Evolutionary conservation across 2,329 filamentous ascomycete species (phyloP).

Genomic region (Elsinoe perseae): DNA sequence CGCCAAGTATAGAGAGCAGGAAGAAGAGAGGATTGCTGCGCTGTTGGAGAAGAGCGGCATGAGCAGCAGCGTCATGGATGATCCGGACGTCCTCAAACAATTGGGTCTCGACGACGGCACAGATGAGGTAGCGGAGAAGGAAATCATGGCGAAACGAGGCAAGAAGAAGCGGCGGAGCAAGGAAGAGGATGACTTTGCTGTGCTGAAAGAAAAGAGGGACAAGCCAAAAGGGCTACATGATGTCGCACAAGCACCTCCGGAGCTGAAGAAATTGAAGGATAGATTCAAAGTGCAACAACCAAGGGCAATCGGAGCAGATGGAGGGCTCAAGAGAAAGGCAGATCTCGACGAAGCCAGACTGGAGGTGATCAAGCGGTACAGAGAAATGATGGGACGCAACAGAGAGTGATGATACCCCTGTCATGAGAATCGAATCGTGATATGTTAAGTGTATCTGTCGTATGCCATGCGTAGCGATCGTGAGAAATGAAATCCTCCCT

Average conservation of each 20-base stretch:
- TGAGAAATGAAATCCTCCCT: background rate
- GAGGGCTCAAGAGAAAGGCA: conserved; percentile 62
- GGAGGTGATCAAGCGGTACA: conserved; percentile 66
- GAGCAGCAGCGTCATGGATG: conserved; percentile 41
- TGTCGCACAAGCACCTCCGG: conserved; percentile 68
- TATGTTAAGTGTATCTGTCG: background rate
- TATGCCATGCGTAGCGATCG: background rate
- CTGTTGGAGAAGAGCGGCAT: conserved; percentile 43
- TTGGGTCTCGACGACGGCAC: conserved; percentile 62
- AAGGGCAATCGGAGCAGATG: conserved; percentile 59
- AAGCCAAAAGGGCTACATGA: conserved; percentile 45
- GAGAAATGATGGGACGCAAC: conserved; percentile 52
- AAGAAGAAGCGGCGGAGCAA: conserved; percentile 30
- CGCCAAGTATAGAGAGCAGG: conserved; percentile 59
- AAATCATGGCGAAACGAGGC: conserved; percentile 49
- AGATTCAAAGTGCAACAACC: conserved; percentile 58
- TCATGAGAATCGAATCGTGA: background rate
- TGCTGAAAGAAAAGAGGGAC: conserved; percentile 59
- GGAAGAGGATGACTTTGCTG: conserved; percentile 67
- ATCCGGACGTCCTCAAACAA: conserved; percentile 47
- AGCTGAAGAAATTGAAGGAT: conserved; percentile 54
- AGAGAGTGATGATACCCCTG: conserved; percentile 7
- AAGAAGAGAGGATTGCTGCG: conserved; percentile 58
- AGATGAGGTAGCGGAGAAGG: conserved; percentile 55
- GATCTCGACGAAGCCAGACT: conserved; percentile 62